Base-by-base conservation (phyloP, 805 yeast species). In the Teunomyces pallodes region DNA sequence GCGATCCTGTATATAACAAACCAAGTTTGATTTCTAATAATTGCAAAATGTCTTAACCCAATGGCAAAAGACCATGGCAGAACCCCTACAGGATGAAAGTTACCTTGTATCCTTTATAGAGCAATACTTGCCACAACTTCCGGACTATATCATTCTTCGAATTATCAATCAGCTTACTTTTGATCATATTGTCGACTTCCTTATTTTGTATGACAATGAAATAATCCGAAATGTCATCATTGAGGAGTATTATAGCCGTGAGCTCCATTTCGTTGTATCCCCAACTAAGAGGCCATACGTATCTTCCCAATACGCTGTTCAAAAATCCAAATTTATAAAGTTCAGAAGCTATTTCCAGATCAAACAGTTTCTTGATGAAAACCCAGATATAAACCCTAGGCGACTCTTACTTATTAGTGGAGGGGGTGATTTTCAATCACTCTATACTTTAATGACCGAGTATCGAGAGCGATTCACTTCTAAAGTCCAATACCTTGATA, bases 181-280 rank as follows among this genome's bases (percentile, higher is more conserved):
- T 5, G 60, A 55, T 12, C 54, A 60, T 48, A 42, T 64, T 9
- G 46, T 51, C 13, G 69, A 66, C 20, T 56, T 65, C 43, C 52
- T 66, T 20, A 50, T 67, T 26, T 49, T 49, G 36, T 48, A 56
- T 43, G 36, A 47, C 1, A 49, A 46, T 36, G 36, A 27, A 13
- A 31, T 16, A 14, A 48, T 68, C 4, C 57, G 71, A 38, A 43
- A 46, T 3, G 43, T 62, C 20, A 54, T 70, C 28, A 53, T 65
- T 12, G 56, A 60, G 4, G 56, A 56, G 13, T 66, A 57, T 52
- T 71, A 58, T 54, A 31, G 54, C 43, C 58, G 59, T 39, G 74
- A 70, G 35, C 24, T 70, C 6, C 74, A 69, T 46, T 62, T 70
- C 26, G 54, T 67, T 2, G 52, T 70, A 9, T 54, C 67, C 8